These are phyloP conservation scores for Candida vaughaniae DNA, from an alignment of 805 yeast genomes.

Conservation along the genomic window DNA sequence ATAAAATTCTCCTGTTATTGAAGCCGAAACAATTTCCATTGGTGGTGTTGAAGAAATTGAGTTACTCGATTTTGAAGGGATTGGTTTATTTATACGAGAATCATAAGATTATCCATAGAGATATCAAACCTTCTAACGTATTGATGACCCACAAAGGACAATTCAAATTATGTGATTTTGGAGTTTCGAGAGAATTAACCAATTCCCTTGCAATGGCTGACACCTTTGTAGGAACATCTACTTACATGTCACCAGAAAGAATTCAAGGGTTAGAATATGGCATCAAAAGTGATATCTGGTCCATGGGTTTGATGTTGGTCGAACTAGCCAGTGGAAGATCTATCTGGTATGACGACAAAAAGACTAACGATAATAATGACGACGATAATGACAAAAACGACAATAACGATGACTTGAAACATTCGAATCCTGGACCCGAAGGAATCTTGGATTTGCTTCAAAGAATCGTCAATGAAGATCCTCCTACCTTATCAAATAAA, in stretches of 20 bases:
- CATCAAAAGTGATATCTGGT: conserved; percentile 97
- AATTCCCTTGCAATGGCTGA: conserved; percentile 86
- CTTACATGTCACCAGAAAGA: conserved; percentile 95
- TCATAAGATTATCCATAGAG: conserved; percentile 91
- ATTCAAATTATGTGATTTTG: conserved; percentile 93
- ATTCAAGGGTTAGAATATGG: conserved; percentile 93
- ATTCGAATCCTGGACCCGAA: conserved; percentile 50
- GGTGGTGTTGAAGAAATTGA: conserved; percentile 66
- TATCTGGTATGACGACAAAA: conserved; percentile 61
- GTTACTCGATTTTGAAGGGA: conserved; percentile 77
- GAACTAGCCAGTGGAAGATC: conserved; percentile 85
- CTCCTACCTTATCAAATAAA: conserved; percentile 60
- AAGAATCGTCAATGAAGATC: conserved; percentile 88
- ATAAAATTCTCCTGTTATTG: conserved; percentile 55
- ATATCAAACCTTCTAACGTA: conserved; percentile 94
- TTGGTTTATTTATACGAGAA: conserved; percentile 75
- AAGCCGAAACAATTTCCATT: conserved; percentile 47
- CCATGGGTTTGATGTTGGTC: conserved; percentile 84
- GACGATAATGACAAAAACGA: conserved; percentile 23
- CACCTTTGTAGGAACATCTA: conserved; percentile 96
- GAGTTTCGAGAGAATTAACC: conserved; percentile 87
- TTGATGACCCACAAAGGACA: conserved; percentile 82
- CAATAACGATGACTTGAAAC: too few relatives aligned
- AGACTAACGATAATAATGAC: conserved; percentile 20
- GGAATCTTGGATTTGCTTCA: conserved; percentile 90